These are phyloP conservation scores for Leishmania arabica DNA, from an alignment of 208 protist genomes.

Conservation along the genomic window DNA sequence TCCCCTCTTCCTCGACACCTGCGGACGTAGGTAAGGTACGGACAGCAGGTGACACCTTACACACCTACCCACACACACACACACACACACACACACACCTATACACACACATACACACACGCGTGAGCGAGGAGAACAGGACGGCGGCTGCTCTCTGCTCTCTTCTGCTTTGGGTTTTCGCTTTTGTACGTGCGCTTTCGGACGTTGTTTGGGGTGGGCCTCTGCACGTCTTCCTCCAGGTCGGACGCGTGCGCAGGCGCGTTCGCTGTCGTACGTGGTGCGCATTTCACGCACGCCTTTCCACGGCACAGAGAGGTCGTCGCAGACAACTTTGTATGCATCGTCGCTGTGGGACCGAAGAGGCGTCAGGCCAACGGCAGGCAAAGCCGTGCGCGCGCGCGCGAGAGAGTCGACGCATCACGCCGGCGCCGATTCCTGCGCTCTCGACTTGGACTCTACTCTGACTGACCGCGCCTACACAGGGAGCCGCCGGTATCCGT, in stretches of 20 bases:
- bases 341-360: not conserved
- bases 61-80: not conserved
- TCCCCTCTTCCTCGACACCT: not conserved
- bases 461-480: not conserved
- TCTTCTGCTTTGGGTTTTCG: not conserved
- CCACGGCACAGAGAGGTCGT: not conserved
- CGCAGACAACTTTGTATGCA: not conserved
- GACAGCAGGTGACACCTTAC: not conserved
- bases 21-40: too few relatives aligned
- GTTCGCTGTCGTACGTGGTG: too few relatives aligned
- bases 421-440: not conserved
- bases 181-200: too few relatives aligned
- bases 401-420: not conserved
- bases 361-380: not conserved
- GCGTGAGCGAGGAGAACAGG: not conserved
- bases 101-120: not conserved
- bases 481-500: not conserved
- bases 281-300: not conserved
- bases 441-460: not conserved
- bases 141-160: not conserved
- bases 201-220: too few relatives aligned
- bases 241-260: not conserved
- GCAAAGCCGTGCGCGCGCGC: not conserved
- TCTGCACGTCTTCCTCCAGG: not conserved
- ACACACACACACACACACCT: not conserved